Percentiles rank a stretch among this genome's conserved stretches.
These are phyloP conservation scores for Phytophthora pistaciae DNA, from an alignment of 352 stramenopile species.

Conservation along the genomic window DNA sequence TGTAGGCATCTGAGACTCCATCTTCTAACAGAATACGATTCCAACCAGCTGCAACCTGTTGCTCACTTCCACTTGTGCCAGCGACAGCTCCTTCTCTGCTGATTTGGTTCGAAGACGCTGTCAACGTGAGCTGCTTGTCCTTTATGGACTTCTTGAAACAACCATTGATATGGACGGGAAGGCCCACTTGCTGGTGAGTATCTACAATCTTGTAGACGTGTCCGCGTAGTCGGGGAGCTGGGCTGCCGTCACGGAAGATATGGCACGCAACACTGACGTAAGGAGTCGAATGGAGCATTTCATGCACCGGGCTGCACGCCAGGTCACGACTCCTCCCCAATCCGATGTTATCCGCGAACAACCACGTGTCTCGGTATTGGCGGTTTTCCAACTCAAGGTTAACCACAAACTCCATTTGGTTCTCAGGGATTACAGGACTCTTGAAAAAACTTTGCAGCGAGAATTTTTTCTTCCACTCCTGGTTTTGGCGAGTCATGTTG, in stretches of 20 bases:
- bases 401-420: slow-evolving; percentile 73
- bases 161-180: slow-evolving; percentile 80
- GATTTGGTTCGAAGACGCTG: slow-evolving; percentile 15
- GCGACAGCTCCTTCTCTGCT: slow-evolving; percentile 16
- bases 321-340: slow-evolving; percentile 74
- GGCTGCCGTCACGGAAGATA: slow-evolving; percentile 58
- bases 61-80: slow-evolving; percentile 52
- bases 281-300: slow-evolving; percentile 66
- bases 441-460: slow-evolving; percentile 85
- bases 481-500: slow-evolving; percentile 56
- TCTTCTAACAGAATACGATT: slow-evolving; percentile 82
- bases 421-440: slow-evolving; percentile 60
- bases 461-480: slow-evolving; percentile 86
- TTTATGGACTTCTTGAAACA: slow-evolving; percentile 77
- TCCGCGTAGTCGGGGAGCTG: slow-evolving; percentile 52
- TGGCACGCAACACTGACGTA: slow-evolving; percentile 76
- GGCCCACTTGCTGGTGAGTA: slow-evolving; percentile 51
- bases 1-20: slow-evolving; percentile 64
- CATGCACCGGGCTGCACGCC: slow-evolving; percentile 64
- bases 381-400: slow-evolving; percentile 70
- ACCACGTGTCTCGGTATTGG: slow-evolving; percentile 60
- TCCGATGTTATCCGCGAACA: slow-evolving; percentile 76
- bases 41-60: slow-evolving; percentile 68
- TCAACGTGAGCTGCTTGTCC: slow-evolving; percentile 51
- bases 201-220: slow-evolving; percentile 70